Evolutionary conservation across 257 asterid species (phyloP), one percentile per base, ranked within the genome.

Genomic region (Phtheirospermum japonicum): DNA sequence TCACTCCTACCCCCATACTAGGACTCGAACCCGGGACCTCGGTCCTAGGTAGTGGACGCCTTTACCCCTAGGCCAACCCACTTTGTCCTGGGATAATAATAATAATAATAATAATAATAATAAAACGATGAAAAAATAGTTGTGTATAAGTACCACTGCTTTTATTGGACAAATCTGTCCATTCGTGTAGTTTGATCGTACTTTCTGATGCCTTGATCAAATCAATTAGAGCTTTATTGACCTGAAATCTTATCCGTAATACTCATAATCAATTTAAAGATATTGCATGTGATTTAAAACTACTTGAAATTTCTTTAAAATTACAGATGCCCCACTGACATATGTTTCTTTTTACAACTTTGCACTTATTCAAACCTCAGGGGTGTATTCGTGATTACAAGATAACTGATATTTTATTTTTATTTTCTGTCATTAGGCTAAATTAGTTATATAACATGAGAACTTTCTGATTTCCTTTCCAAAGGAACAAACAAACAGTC

Each of bases 141-240:
- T n/a, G n/a, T n/a, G n/a, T n/a, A n/a, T n/a, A n/a, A n/a, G n/a
- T n/a, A 63, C 99, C 91, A 53, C 80, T 69, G 72, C 71, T 87
- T 68, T 82, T 83, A 67, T 20, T 68, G 26, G 89, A 76, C 83
- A 93, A 70, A 81, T 89, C 87, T 63, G 97, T 93, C 97, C 99
- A 93, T 4, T 87, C 87, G 10, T 70, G 63, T 4, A 76, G 82
- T 51, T 68, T 78, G 53, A 40, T 59, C 70, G 46, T 67, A 65
- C 68, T 73, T 58, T 79, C 76, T 42, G 97, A 83, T 55, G 96
- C 97, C 71, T 76, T 72, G 72, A 89, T 77, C 78, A 93, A 74
- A 59, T 83, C 90, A 32, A 77, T 66, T 66, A 93, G 96, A 59
- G 96, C 87, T 20, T 72, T 63, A 67, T 93, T 93, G 18, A 93